These are phyloP conservation scores for Talaromyces piceae DNA, from an alignment of 2,329 filamentous ascomycete species.

Conservation along the genomic window DNA sequence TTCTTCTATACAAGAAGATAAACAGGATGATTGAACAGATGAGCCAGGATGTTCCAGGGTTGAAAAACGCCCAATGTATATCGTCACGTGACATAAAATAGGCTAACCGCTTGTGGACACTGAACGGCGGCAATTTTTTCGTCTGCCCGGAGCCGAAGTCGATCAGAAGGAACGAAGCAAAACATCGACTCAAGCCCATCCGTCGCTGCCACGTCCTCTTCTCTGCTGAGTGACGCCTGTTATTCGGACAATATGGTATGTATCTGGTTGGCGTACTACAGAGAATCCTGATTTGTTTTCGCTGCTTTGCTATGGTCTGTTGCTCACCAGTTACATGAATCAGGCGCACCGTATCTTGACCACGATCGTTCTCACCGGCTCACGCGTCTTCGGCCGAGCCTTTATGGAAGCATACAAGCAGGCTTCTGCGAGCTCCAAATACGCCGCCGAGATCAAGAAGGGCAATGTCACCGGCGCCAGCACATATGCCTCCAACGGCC, in stretches of 20 bases:
- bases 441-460: slow-evolving; percentile 66
- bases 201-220: neutral
- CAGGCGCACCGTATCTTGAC: slow-evolving; percentile 93
- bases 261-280: neutral
- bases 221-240: neutral
- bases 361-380: slow-evolving; percentile 83
- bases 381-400: slow-evolving; percentile 84
- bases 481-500: slow-evolving; percentile 58
- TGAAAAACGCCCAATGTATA: too few species aligned
- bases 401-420: slow-evolving; percentile 94
- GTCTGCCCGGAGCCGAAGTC: neutral
- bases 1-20: too few species aligned
- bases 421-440: slow-evolving; percentile 77
- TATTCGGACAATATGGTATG: neutral
- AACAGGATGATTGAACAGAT: too few species aligned
- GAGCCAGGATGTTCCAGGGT: too few species aligned
- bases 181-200: neutral
- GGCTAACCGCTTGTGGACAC: neutral
- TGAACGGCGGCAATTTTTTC: neutral
- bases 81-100: neutral
- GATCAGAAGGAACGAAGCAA: neutral
- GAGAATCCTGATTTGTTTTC: neutral
- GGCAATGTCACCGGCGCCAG: slow-evolving; percentile 44
- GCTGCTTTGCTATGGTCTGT: neutral
- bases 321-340: neutral